Evolutionary conservation across 2,329 filamentous ascomycete species (phyloP).

Genomic region (Botrytis byssoidea): DNA sequence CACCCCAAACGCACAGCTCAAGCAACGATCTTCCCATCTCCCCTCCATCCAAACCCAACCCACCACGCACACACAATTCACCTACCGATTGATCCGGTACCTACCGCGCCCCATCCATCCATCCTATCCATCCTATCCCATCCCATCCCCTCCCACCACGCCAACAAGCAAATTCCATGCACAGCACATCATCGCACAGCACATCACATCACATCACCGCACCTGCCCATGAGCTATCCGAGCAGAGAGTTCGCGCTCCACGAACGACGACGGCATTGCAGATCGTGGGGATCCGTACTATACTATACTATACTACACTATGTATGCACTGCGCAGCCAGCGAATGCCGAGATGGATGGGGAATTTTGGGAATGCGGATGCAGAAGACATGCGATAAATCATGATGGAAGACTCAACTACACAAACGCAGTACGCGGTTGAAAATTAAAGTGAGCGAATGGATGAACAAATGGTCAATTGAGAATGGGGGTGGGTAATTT

Average conservation of each 20-base stretch:
- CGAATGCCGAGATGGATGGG: background rate
- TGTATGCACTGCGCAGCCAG: background rate
- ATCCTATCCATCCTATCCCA: background rate
- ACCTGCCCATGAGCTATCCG: constrained; percentile 3
- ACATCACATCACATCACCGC: background rate
- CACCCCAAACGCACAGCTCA: constrained; percentile 17
- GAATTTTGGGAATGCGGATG: background rate
- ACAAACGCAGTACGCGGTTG: background rate
- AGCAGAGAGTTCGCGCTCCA: background rate
- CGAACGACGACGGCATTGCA: background rate
- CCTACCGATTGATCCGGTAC: background rate
- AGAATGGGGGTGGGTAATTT: background rate
- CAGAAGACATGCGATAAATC: background rate
- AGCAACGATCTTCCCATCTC: background rate
- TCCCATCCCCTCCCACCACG: background rate
- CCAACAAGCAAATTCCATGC: background rate
- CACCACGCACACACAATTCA: background rate
- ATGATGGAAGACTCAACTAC: background rate
- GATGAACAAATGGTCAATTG: background rate
- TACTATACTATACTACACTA: background rate
- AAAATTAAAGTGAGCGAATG: background rate
- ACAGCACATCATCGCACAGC: background rate
- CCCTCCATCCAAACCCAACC: background rate
- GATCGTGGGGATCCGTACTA: background rate
- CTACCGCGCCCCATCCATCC: background rate